These are phyloP conservation scores for Aegle marmelos DNA, from an alignment of 345 rosid genomes.

Conservation along the genomic window DNA sequence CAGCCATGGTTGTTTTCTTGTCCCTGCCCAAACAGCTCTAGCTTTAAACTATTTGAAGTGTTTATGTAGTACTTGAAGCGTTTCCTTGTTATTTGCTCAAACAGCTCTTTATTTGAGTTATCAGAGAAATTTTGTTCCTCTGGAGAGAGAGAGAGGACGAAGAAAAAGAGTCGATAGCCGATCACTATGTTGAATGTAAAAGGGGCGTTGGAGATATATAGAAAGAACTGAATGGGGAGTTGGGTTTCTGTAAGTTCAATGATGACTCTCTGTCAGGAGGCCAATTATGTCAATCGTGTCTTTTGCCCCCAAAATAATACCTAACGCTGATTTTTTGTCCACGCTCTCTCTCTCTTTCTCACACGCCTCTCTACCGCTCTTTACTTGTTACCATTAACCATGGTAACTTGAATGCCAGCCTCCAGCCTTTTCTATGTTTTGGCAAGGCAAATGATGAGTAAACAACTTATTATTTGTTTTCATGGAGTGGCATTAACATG, in stretches of 20 bases:
- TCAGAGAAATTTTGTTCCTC: too few relatives aligned
- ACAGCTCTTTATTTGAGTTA: background rate
- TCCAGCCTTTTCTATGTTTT: too few relatives aligned
- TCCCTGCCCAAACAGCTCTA: background rate
- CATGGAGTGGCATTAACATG: too few relatives aligned
- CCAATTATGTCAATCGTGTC: slow-evolving; percentile 58
- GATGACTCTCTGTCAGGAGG: slow-evolving; percentile 54
- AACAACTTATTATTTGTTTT: too few relatives aligned
- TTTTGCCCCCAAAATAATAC: slow-evolving; percentile 35
- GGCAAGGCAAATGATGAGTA: too few relatives aligned
- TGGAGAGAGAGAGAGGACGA: background rate
- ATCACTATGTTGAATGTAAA: background rate
- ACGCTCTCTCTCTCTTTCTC: background rate
- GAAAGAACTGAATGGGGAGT: slow-evolving; percentile 25
- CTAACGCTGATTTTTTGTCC: slow-evolving; percentile 17
- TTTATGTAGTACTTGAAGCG: slow-evolving; percentile 7
- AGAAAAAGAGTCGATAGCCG: background rate
- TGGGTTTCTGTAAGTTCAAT: slow-evolving; percentile 40
- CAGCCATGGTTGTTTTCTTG: slow-evolving; percentile 43
- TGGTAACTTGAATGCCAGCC: slow-evolving; percentile 5
- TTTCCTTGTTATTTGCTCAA: slow-evolving; percentile 9
- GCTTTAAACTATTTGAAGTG: background rate
- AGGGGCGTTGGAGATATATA: slow-evolving; percentile 41
- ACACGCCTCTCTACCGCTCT: too few relatives aligned
- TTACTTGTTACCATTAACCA: slow-evolving; percentile 3